Evolutionary conservation across 2,329 filamentous ascomycete species (phyloP).

Genomic region (Hypoxylon rubiginosum): DNA sequence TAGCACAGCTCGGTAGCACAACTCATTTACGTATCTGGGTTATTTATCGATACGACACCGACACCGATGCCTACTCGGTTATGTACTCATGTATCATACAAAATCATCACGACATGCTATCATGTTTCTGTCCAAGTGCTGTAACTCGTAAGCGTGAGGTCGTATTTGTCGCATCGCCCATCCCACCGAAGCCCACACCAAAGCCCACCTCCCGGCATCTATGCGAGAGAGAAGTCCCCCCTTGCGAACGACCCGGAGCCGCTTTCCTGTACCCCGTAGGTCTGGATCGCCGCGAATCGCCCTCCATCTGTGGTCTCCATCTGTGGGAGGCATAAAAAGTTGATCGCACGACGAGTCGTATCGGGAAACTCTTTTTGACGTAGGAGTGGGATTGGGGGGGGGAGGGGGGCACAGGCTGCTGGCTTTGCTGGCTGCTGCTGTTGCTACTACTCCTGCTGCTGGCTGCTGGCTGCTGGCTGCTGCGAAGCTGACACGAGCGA

Average conservation of each 20-base stretch:
- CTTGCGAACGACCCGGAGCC: constrained; percentile 37
- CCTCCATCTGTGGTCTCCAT: constrained; percentile 1
- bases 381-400: constrained; percentile 24
- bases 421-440: not conserved
- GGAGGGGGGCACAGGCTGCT: no score
- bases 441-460: no score
- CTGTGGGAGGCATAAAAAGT: constrained; percentile 8
- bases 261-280: constrained; percentile 38
- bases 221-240: constrained; percentile 11
- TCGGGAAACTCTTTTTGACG: constrained; percentile 35
- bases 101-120: not conserved
- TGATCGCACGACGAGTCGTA: constrained; percentile 36
- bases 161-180: constrained; percentile 34
- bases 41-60: constrained; percentile 9
- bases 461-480: no score
- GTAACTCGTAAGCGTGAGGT: constrained; percentile 1
- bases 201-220: constrained; percentile 26
- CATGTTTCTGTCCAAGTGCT: constrained; percentile 9
- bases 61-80: not conserved
- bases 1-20: constrained; percentile 3
- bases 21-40: constrained; percentile 1
- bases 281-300: constrained; percentile 30
- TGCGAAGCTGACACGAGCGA: constrained; percentile 37
- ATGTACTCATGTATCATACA: not conserved
- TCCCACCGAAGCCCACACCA: constrained; percentile 15